Percentiles rank a stretch among this genome's conserved stretches.
These are phyloP conservation scores for Saccharomycopsis microspora DNA, from an alignment of 805 yeast species.

Conservation along the genomic window DNA sequence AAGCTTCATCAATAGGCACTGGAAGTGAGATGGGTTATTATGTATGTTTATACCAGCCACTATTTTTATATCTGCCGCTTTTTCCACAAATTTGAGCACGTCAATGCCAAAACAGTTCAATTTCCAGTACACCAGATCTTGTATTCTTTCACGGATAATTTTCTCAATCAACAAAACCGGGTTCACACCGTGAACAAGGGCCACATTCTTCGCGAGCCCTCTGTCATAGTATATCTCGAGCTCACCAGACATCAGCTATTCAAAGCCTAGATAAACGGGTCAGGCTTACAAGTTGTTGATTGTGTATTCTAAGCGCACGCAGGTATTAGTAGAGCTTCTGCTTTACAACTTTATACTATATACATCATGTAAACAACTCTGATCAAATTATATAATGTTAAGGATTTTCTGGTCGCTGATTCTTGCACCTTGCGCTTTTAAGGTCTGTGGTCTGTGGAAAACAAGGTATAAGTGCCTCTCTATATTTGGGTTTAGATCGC, in stretches of 20 bases:
- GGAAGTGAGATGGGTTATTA: slow-evolving; percentile 56
- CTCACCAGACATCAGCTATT: background rate
- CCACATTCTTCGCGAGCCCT: slow-evolving; percentile 23
- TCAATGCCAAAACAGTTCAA: slow-evolving; percentile 39
- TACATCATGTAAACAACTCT: no score
- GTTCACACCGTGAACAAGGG: slow-evolving; percentile 31
- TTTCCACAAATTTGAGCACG: slow-evolving; percentile 25
- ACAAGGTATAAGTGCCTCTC: no score
- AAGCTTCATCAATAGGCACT: slow-evolving; percentile 67
- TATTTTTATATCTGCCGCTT: slow-evolving; percentile 30
- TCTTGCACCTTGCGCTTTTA: no score
- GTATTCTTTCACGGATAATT: slow-evolving; percentile 43
- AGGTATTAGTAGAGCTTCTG: no score
- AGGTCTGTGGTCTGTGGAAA: no score
- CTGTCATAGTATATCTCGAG: slow-evolving; percentile 21
- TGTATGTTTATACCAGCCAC: slow-evolving; percentile 49
- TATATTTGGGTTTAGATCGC: no score
- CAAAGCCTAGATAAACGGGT: no score
- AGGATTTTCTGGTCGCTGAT: no score
- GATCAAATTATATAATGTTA: no score
- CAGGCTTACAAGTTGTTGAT: no score
- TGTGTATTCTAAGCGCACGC: no score
- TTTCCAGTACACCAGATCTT: slow-evolving; percentile 49
- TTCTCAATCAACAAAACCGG: slow-evolving; percentile 45
- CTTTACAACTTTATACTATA: no score